phyloP scores from a whole-genome alignment of 2,329 filamentous ascomycete genomes.

The Fusarium tupiense region DNA sequence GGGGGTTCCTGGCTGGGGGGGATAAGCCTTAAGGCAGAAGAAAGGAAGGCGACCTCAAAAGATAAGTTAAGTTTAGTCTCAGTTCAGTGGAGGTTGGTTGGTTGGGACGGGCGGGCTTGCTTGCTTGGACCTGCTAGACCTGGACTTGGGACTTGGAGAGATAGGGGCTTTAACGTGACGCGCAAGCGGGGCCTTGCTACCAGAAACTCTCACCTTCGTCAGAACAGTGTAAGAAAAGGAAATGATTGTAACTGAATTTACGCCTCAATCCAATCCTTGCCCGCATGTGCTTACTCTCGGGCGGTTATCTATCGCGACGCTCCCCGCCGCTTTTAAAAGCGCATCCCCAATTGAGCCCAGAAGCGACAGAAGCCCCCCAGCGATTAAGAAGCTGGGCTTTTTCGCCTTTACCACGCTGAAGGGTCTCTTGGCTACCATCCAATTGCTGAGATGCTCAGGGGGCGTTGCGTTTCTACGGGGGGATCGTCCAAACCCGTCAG shows the following conservation, averaged over 20 bases:
- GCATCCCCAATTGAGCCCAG: background rate
- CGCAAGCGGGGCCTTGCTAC: slow-evolving; percentile 19
- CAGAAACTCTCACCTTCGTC: slow-evolving; percentile 5
- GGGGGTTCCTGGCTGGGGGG: background rate
- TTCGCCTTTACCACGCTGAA: background rate
- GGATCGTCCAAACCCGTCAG: background rate
- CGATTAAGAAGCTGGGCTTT: background rate
- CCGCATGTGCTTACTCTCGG: background rate
- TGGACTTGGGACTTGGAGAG: background rate
- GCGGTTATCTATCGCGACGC: background rate
- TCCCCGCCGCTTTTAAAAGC: background rate
- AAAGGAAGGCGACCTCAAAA: background rate
- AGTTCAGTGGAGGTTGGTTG: background rate
- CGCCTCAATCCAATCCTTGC: slow-evolving; percentile 1
- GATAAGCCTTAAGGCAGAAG: slow-evolving; percentile 13
- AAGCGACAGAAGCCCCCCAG: background rate
- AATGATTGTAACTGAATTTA: slow-evolving; percentile 16
- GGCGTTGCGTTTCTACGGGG: background rate
- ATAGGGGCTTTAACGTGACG: slow-evolving; percentile 25
- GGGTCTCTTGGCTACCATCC: background rate
- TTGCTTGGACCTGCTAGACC: background rate
- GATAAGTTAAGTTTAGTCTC: slow-evolving; percentile 6
- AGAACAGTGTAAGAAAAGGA: slow-evolving; percentile 19
- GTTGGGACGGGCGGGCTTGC: background rate
- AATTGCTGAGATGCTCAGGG: background rate